Evolutionary conservation across 2,329 filamentous ascomycete species (phyloP), one percentile per base, ranked within the genome.

Genomic region (Calonectria ilicicola): DNA sequence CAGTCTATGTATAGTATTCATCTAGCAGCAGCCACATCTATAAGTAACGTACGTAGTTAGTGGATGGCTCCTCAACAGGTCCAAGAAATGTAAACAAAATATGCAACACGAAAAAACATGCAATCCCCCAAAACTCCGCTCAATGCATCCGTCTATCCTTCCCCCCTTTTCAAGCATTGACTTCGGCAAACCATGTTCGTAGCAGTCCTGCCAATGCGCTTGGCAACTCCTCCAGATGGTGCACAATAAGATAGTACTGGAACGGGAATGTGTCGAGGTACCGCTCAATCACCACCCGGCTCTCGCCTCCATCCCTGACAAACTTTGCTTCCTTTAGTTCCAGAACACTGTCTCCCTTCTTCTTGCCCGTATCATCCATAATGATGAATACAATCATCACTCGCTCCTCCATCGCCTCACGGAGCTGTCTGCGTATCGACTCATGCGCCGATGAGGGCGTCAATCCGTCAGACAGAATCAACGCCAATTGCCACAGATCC

Each of bases 321-420:
- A 98, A 98, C 81, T 92, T 92, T 44, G 95, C 96, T 84, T 95
- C 93, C 83, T 95, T 95, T 79, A 98, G 88, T 82, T 98, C 95
- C 80, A 98, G 85, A 73, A 99, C 97, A 79, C 92, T 94, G 73
- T 91, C 89, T 58, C 88, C 89, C 81, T 83, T 83, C 77, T 83
- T 83, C 76, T 82, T 83, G 38, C 80, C 79, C 23, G 85, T 86
- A 78, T 91, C 89, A 86, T 99, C 97, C 81, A 99, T 95, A 80
- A 99, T 94, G 79, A 99, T 95, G 83, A 99, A 99, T 7, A 99
- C 96, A 75, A 98, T 92, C 95, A 99, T 98, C 81, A 99, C 97
- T 19, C 95, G 90, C 85, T 98, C 95, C 83, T 98, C 96, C 80
- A 95, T 92, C 1, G 97, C 96, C 84, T 96, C 93, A 12, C 97